A percentile compares a stretch with the other conserved stretches of the same genome.
Evolutionary conservation across 176 grass and related monocot genomes (phyloP).

Genomic region (Poa pratensis): DNA sequence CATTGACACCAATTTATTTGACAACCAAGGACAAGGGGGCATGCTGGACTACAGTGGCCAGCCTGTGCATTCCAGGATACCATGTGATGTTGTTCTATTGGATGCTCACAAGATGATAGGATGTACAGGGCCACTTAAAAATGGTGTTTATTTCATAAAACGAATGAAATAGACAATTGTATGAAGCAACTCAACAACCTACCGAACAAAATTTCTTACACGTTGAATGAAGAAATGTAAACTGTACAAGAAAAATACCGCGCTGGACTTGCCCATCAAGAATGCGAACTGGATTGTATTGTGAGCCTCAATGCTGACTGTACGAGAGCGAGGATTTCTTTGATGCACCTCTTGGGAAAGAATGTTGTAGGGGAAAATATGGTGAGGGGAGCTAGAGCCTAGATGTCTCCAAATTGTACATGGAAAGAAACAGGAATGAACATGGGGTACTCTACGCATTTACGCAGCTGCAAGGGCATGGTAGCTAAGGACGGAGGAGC

Average conservation of each 20-base stretch:
- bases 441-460: conserved; percentile 39
- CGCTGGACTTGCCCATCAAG: conserved; percentile 18
- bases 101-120: conserved; percentile 46
- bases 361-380: conserved; percentile 37
- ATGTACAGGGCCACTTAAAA: conserved; percentile 41
- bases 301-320: conserved; percentile 36
- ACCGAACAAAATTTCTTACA: conserved; percentile 80
- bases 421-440: conserved; percentile 38
- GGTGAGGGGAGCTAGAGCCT: conserved; percentile 26
- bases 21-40: conserved; percentile 26
- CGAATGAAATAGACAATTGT: conserved; percentile 37
- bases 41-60: conserved; percentile 41
- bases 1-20: conserved; percentile 54
- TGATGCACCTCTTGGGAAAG: conserved; percentile 54
- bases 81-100: conserved; percentile 50
- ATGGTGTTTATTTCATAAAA: conserved; percentile 43
- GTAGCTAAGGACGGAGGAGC: conserved; percentile 51
- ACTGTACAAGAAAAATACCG: conserved; percentile 69
- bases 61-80: conserved; percentile 49
- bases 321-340: conserved; percentile 35
- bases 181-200: conserved; percentile 41
- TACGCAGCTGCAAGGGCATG: conserved; percentile 56
- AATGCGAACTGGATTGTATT: conserved; percentile 7
- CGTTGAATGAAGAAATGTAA: conserved; percentile 86
- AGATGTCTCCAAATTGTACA: conserved; percentile 53